A percentile compares a stretch with the other conserved stretches of the same genome.
phyloP scores from a whole-genome alignment of 2,329 filamentous ascomycete species.

The Verticillium dahliae region DNA sequence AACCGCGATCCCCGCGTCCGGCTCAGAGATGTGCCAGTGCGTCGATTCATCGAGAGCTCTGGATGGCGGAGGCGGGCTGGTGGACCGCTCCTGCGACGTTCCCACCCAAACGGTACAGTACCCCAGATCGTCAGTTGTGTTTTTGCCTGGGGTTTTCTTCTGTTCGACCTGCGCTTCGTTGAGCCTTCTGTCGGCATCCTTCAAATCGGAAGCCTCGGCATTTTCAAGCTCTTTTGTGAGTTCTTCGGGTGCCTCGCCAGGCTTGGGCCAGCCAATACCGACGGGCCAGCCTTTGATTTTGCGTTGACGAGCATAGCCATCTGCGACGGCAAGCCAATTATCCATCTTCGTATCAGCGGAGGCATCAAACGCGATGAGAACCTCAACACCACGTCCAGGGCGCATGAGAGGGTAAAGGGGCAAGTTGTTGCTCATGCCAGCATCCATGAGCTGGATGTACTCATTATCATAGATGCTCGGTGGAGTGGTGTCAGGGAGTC shows the following conservation, averaged over 20 bases:
- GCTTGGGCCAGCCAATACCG: conserved; percentile 85
- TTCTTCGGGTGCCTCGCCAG: conserved; percentile 49
- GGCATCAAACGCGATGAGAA: conserved; percentile 89
- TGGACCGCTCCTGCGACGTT: conserved; percentile 64
- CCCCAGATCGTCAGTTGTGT: conserved; percentile 58
- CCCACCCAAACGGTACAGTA: conserved; percentile 97
- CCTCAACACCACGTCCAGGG: conserved; percentile 80
- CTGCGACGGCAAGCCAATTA: conserved; percentile 92
- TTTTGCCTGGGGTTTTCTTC: conserved; percentile 23
- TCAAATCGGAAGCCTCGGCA: conserved; percentile 54
- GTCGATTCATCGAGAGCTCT: conserved; percentile 56
- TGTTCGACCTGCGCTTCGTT: conserved; percentile 49
- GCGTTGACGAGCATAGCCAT: conserved; percentile 86
- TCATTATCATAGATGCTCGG: conserved; percentile 63
- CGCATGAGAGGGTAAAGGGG: conserved; percentile 92
- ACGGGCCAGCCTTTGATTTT: conserved; percentile 92
- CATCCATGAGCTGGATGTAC: conserved; percentile 86
- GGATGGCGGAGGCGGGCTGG: conserved; percentile 43
- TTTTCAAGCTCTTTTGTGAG: conserved; percentile 59
- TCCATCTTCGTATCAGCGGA: conserved; percentile 89
- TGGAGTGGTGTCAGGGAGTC: conserved; percentile 71
- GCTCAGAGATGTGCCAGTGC: conserved; percentile 64
- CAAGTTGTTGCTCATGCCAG: conserved; percentile 97
- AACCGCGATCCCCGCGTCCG: conserved; percentile 79
- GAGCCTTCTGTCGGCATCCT: conserved; percentile 59